These are phyloP conservation scores for Collybia mongolica DNA, from an alignment of 768 basidiomycete genomes.

Conservation along the genomic window DNA sequence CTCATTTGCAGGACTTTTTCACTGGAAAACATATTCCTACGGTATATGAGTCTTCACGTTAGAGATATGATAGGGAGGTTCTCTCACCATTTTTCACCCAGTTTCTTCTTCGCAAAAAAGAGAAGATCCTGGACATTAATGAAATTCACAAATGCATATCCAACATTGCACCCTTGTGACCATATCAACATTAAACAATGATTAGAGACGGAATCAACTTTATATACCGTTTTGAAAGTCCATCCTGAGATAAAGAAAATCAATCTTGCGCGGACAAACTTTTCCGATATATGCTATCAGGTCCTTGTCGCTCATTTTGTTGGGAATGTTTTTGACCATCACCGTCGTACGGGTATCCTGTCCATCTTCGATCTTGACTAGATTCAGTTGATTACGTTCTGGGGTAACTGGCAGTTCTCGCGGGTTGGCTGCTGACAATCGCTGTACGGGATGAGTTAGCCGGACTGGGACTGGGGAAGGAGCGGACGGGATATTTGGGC, in stretches of 20 bases:
- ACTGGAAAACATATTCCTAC: constrained; percentile 89
- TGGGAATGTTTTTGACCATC: constrained; percentile 92
- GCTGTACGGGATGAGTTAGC: constrained; percentile 2
- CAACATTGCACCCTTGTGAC: constrained; percentile 68
- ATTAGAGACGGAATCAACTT: not conserved
- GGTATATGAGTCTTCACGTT: constrained; percentile 2
- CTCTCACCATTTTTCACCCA: constrained; percentile 80
- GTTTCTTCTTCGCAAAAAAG: constrained; percentile 65
- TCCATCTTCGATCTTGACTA: constrained; percentile 73
- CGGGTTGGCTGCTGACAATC: not conserved
- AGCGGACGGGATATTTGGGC: constrained; percentile 12
- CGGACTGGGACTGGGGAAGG: constrained; percentile 19
- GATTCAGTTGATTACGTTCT: constrained; percentile 52
- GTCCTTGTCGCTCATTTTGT: constrained; percentile 84
- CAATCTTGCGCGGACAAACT: constrained; percentile 75
- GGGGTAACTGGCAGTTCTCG: constrained; percentile 13
- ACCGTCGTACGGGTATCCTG: constrained; percentile 80
- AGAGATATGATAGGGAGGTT: not conserved
- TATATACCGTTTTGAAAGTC: constrained; percentile 75
- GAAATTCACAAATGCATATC: constrained; percentile 90
- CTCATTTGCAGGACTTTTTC: constrained; percentile 91
- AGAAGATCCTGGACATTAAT: constrained; percentile 77
- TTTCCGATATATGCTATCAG: constrained; percentile 64
- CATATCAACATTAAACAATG: constrained; percentile 1
- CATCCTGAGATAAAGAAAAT: constrained; percentile 88